Evolutionary conservation across 805 yeast species (phyloP).

Genomic region (Metschnikowia kofuensis): DNA sequence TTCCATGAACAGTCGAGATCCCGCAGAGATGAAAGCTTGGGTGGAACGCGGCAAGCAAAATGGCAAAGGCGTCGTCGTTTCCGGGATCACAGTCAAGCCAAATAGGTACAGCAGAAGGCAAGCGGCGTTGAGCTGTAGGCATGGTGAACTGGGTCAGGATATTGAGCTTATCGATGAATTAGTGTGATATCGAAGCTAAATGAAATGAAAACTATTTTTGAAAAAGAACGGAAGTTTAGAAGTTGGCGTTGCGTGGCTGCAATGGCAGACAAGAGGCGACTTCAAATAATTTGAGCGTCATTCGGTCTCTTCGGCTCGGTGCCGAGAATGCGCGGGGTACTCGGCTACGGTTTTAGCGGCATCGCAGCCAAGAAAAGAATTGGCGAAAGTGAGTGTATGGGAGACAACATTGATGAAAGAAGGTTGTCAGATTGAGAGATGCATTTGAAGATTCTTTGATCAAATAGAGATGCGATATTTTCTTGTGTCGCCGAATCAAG

Average conservation of each 20-base stretch:
- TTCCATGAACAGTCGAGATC: conserved; percentile 75
- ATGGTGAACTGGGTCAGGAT: not conserved
- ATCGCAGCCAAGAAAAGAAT: not conserved
- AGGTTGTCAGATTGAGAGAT: no score
- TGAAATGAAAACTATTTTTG: not conserved
- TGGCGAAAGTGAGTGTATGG: no score
- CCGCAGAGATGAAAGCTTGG: conserved; percentile 62
- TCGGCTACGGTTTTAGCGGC: not conserved
- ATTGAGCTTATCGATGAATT: no score
- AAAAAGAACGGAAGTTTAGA: not conserved
- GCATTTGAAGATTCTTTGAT: no score
- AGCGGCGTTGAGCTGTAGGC: not conserved
- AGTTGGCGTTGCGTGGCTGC: not conserved
- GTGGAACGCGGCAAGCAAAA: conserved; percentile 58
- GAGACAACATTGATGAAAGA: no score
- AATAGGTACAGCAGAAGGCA: conserved; percentile 44
- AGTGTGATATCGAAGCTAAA: no score
- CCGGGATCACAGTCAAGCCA: conserved; percentile 96
- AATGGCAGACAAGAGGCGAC: not conserved
- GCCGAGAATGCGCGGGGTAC: not conserved
- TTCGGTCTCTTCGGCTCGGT: not conserved
- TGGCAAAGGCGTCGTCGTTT: conserved; percentile 81
- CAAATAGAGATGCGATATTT: no score
- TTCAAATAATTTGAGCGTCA: no score
- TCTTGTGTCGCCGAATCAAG: no score